phyloP scores from a whole-genome alignment of 2,329 filamentous ascomycete species.

The Alternaria ethzedia region DNA sequence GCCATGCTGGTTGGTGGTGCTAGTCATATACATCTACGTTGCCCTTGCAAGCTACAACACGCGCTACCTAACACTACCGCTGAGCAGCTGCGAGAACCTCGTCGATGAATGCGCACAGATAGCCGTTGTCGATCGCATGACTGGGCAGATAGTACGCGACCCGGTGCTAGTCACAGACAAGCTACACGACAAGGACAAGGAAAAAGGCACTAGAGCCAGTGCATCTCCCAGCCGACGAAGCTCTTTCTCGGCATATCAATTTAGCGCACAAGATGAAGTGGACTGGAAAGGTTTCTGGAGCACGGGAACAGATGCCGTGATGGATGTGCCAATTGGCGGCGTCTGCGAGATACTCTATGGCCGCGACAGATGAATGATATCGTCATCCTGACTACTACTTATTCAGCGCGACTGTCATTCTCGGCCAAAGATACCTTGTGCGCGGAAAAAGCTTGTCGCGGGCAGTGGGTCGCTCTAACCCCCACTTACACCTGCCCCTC shows the following conservation, averaged over 20 bases:
- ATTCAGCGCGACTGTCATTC: slow-evolving; percentile 1
- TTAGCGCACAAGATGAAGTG: slow-evolving; percentile 51
- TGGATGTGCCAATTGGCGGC: slow-evolving; percentile 94
- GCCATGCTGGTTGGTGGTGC: slow-evolving; percentile 87
- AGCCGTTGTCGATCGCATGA: slow-evolving; percentile 74
- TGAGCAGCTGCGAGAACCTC: slow-evolving; percentile 83
- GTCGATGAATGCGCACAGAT: slow-evolving; percentile 90
- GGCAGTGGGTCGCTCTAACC: slow-evolving; percentile 16
- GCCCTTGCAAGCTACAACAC: slow-evolving; percentile 91
- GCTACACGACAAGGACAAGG: slow-evolving; percentile 36
- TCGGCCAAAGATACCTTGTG: neutral
- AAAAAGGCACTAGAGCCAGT: slow-evolving; percentile 50
- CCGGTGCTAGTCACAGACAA: slow-evolving; percentile 29
- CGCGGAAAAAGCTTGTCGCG: slow-evolving; percentile 23
- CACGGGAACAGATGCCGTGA: slow-evolving; percentile 91
- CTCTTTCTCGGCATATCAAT: slow-evolving; percentile 44
- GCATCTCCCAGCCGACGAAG: slow-evolving; percentile 44
- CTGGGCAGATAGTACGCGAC: slow-evolving; percentile 62
- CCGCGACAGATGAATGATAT: slow-evolving; percentile 43
- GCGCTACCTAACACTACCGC: slow-evolving; percentile 81
- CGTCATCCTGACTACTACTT: slow-evolving; percentile 23
- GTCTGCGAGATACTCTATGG: slow-evolving; percentile 96
- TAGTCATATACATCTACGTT: slow-evolving; percentile 90
- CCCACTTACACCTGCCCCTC: slow-evolving; percentile 30
- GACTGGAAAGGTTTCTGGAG: slow-evolving; percentile 89